Percentiles rank a stretch among this genome's conserved stretches.
Conservation (phyloP, 257 asterid species). For the Scutellaria barbata region DNA sequence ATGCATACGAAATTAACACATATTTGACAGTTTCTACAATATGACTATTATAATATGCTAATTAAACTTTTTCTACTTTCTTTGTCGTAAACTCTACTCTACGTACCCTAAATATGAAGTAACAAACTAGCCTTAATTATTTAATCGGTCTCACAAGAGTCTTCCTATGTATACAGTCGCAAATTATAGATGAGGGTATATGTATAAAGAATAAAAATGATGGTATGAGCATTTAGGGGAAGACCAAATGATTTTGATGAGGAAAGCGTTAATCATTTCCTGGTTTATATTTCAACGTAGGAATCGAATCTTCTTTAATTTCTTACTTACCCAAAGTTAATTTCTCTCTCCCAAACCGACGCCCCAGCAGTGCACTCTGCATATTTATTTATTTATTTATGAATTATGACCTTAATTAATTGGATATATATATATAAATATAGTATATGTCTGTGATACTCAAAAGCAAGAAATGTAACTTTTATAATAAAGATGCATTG, state of each 20-base stretch:
- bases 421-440: background rate
- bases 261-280: slow-evolving; percentile 49
- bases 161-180: too few species aligned
- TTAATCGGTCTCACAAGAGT: too few species aligned
- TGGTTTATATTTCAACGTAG: slow-evolving; percentile 44
- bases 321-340: slow-evolving; percentile 4
- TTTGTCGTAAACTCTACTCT: too few species aligned
- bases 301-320: background rate
- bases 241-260: slow-evolving; percentile 52
- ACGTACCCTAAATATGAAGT: too few species aligned
- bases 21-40: too few species aligned
- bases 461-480: background rate
- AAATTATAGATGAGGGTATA: too few species aligned
- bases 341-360: background rate
- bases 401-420: background rate
- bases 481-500: too few species aligned
- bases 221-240: slow-evolving; percentile 43
- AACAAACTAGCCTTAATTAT: too few species aligned
- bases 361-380: background rate
- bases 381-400: background rate
- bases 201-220: slow-evolving; percentile 29
- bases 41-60: too few species aligned
- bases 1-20: too few species aligned
- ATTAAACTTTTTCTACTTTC: too few species aligned
- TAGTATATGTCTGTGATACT: background rate